Evolutionary conservation across 805 yeast genomes (phyloP), one percentile per base, ranked within the genome.

Genomic region (Candida endomychidarum): DNA sequence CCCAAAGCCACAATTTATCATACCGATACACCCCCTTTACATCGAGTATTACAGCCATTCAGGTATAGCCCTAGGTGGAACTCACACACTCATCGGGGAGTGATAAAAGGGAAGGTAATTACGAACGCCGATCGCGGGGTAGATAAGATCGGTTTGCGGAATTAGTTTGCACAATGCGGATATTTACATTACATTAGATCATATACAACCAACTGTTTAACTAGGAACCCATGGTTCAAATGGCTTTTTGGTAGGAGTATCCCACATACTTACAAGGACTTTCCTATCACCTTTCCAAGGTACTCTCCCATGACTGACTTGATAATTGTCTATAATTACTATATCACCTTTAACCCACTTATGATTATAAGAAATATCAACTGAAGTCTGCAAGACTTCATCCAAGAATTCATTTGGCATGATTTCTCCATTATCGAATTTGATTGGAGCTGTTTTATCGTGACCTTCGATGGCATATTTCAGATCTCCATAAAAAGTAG

Each of bases 231-330:
- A 34, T 5, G 37, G 37, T 12, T 34, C 37, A 16, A 19, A 34
- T 15, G 26, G 28, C 15, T 19, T 37, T 8, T 30, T 17, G 12
- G 11, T 20, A 10, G 28, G 40, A 3, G 37, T 41, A 35, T 62
- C 67, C 67, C 69, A 63, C 65, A 61, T 60, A 40, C 65, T 60
- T n/a, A 59, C 66, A 17, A 61, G 31, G n/a, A 63, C 48, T n/a
- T 34, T 41, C 34, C 70, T 46, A 4, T 49, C 53, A 3, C 66
- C 65, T 15, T 50, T 46, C 53, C 58, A 57, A 2, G 67, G 64
- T 3, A 38, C 26, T 37, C 67, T 47, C 0, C 68, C 70, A 45
- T 64, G 68, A 36, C 61, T 54, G 2, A 56, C 65, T 40, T 57
- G 63, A 38, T 58, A 56, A 40, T 64, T 64, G 42, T 64, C 63